Percentiles rank a stretch among this genome's conserved stretches.
These are phyloP conservation scores for Posidonia australis DNA, from an alignment of 106 monocot genomes.

Conservation along the genomic window DNA sequence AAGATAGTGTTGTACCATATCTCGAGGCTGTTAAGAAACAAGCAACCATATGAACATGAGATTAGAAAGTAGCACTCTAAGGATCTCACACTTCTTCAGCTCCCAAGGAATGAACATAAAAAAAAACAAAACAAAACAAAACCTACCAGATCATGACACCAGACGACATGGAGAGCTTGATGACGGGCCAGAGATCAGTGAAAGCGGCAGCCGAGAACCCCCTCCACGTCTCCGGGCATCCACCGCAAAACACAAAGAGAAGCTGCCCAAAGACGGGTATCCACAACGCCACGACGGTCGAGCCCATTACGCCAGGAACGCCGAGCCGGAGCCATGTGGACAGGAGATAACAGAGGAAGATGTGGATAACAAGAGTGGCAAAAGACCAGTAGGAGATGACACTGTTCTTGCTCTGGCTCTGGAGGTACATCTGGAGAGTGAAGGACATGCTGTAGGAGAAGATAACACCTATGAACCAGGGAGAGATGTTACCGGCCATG, in stretches of 20 bases:
- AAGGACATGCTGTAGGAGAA: conserved; percentile 44
- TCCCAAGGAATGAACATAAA: neutral
- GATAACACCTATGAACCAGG: conserved; percentile 53
- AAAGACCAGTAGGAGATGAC: conserved; percentile 42
- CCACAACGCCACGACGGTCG: conserved; percentile 46
- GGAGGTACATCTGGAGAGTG: conserved; percentile 80
- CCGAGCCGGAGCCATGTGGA: conserved; percentile 24
- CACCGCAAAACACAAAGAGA: conserved; percentile 29
- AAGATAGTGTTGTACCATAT: conserved; percentile 68
- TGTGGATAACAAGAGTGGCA: conserved; percentile 24
- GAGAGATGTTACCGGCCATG: conserved; percentile 36
- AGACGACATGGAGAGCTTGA: conserved; percentile 48
- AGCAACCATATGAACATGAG: neutral
- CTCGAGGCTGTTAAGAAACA: conserved; percentile 35
- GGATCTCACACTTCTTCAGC: neutral
- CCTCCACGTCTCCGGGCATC: conserved; percentile 26
- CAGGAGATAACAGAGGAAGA: conserved; percentile 39
- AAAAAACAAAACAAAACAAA: neutral
- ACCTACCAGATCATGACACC: conserved; percentile 69
- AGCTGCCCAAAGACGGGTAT: conserved; percentile 53
- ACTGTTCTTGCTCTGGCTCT: conserved; percentile 58
- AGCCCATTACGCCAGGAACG: conserved; percentile 40
- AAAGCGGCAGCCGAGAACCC: conserved; percentile 23
- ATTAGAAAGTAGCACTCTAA: no score
- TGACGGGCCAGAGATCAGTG: conserved; percentile 12